Base-by-base conservation (phyloP, 2,329 filamentous ascomycete species). In the Claviceps quebecensis region DNA sequence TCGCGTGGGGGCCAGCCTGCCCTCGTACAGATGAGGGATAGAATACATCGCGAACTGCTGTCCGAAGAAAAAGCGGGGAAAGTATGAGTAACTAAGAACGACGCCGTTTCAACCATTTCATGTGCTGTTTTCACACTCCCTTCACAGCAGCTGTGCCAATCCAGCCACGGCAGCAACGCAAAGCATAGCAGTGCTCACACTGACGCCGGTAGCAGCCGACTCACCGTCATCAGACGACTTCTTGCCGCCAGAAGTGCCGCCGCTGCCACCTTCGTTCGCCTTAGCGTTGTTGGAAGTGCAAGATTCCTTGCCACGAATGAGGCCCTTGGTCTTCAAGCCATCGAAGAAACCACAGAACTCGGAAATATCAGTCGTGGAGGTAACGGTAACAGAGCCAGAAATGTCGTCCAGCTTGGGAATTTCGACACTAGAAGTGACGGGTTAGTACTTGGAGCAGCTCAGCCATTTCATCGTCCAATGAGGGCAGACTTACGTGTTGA, bases 361-460 rank as follows among this genome's bases (percentile, higher is more conserved):
- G 53, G 57, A 56, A 56, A 87, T 81, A 55, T 84, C 73, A 54
- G 73, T 75, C 50, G 83, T 86, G 58, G 77, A 82, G 60, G 81
- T 74, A 58, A 87, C 71, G 62, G 83, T 82, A 66, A 87, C 85
- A 55, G 78, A 79, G 69, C 87, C 87, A 63, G 77, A 75, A 59
- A 90, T 85, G 56, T 83, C 75, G 54, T 76, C 69, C 26, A 91
- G 74, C 39, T 70, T 64, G 54, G 86, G 83, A 50, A 96, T 77
- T 38, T 74, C 64, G 58, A 93, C 81, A 54, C 88, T 95, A 37
- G n/a, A 1, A 8, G 34, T 6, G 14, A 8, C 7, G 9, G 7
- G 26, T 48, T 41, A 51, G 34, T 13, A 44, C 6, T 17, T 9
- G 7, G 2, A n/a, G 22, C 38, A 14, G 13, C 16, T 13, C 17